Conservation (phyloP, 768 basidiomycete species). For the Dioszegia aurantiaca region DNA sequence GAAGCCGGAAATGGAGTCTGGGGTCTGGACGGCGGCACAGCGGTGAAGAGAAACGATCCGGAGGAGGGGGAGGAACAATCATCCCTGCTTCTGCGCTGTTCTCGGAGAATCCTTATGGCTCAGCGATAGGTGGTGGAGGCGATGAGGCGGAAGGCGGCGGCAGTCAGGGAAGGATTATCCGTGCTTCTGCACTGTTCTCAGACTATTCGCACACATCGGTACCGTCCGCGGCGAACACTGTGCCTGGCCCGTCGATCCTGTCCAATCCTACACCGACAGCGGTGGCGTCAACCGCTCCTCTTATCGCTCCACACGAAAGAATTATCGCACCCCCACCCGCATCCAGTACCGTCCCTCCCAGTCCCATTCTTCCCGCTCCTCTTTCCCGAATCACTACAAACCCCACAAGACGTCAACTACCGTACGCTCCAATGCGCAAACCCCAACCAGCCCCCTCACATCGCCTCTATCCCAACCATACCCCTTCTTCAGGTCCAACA, state of each 20-base stretch:
- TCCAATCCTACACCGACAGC: neutral
- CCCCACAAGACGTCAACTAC: slow-evolving; percentile 11
- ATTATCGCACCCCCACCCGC: too few relatives aligned
- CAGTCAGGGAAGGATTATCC: neutral
- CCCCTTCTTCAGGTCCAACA: slow-evolving; percentile 6
- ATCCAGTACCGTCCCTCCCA: too few relatives aligned
- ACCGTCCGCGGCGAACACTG: neutral
- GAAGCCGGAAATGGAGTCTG: slow-evolving; percentile 28
- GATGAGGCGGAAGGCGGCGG: neutral
- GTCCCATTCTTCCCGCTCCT: neutral
- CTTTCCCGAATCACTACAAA: neutral
- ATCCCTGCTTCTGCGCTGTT: slow-evolving; percentile 14
- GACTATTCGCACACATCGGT: neutral
- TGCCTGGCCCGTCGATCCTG: slow-evolving; percentile 5
- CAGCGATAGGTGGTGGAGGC: neutral
- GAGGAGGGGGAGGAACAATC: neutral
- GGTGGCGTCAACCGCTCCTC: too few relatives aligned
- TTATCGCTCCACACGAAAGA: too few relatives aligned
- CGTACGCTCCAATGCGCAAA: slow-evolving; percentile 24
- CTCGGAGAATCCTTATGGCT: neutral
- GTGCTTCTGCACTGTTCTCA: neutral
- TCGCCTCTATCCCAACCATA: slow-evolving; percentile 44
- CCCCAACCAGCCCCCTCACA: slow-evolving; percentile 39
- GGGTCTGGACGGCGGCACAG: slow-evolving; percentile 19
- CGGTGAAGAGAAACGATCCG: neutral